Conservation (phyloP, 345 rosid species). For the Melastoma malabathricum region DNA sequence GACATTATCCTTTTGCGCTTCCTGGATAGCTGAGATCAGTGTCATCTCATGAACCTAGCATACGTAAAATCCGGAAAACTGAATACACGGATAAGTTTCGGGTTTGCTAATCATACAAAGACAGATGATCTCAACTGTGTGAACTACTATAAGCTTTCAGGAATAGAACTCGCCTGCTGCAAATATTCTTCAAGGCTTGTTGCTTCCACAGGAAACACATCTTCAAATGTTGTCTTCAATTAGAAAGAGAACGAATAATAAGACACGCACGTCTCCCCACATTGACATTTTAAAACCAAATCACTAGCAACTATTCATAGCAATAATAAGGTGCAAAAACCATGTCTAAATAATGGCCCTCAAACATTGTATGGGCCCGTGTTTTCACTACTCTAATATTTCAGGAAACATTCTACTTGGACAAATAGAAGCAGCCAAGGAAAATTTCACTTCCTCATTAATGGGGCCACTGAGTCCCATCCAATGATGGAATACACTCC, state of each 20-base stretch:
- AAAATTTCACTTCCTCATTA: no score
- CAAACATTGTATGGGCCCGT: no score
- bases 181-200: conserved; percentile 87
- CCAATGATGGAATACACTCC: no score
- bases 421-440: no score
- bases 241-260: conserved; percentile 1
- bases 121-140: neutral
- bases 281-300: no score
- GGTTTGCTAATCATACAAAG: neutral
- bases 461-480: no score
- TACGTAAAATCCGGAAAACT: conserved; percentile 6
- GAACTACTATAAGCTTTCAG: neutral
- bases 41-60: conserved; percentile 94
- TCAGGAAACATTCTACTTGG: no score
- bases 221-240: conserved; percentile 79
- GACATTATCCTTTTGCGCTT: conserved; percentile 89
- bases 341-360: no score
- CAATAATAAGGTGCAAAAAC: no score
- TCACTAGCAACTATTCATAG: no score
- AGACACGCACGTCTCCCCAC: conserved; percentile 1
- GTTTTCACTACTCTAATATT: no score
- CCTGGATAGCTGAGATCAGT: conserved; percentile 90
- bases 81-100: neutral
- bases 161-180: conserved; percentile 59
- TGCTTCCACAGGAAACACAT: conserved; percentile 95